Base-by-base conservation (phyloP, 2,329 filamentous ascomycete genomes). In the Amauroascus niger region DNA sequence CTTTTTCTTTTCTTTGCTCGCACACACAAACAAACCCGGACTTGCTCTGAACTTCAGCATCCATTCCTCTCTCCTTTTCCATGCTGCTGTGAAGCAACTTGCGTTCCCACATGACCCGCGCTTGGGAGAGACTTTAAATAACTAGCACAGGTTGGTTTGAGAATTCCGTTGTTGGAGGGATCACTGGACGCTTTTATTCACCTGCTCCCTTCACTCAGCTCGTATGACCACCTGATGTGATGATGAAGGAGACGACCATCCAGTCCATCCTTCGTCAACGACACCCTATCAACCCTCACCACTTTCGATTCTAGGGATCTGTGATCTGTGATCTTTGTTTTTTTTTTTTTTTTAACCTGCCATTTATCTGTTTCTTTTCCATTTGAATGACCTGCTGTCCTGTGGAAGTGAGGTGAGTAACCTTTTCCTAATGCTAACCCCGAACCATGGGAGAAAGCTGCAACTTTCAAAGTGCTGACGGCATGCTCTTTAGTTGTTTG, bases 221-320 rank as follows among this genome's bases (percentile, higher is more conserved):
- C 48, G 28, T 33, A 35, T 52, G 49, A 37, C 49, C 47, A 22
- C 20, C 32, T 44, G 39, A 24, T 20, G 14, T 16, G 22, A 52
- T 13, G 41, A 37, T 52, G 50, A 52, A 3, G 40, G 32, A 39
- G 20, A 46, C 41, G 9, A 24, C 11, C 44, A n/a, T 5, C n/a
- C 40, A 30, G 20, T 40, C 18, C 35, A 20, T 22, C 28, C 28
- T 49, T 49, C n/a, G 32, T 49, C 45, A 22, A 35, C 41, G 44
- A 41, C 44, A 24, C 14, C n/a, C 32, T 48, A 14, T 16, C 32
- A 8, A 20, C 5, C 32, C n/a, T 26, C 7, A 32, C 26, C 9
- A 20, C n/a, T 13, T 53, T 48, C 33, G 32, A 52, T 53, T 40
- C 43, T 40, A 47, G n/a, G 30, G 51, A 39, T 50, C 43, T 46